A percentile compares a stretch with the other conserved stretches of the same genome.
These are phyloP conservation scores for Beverwykella pulmonaria DNA, from an alignment of 495 filamentous ascomycete genomes.

Conservation along the genomic window DNA sequence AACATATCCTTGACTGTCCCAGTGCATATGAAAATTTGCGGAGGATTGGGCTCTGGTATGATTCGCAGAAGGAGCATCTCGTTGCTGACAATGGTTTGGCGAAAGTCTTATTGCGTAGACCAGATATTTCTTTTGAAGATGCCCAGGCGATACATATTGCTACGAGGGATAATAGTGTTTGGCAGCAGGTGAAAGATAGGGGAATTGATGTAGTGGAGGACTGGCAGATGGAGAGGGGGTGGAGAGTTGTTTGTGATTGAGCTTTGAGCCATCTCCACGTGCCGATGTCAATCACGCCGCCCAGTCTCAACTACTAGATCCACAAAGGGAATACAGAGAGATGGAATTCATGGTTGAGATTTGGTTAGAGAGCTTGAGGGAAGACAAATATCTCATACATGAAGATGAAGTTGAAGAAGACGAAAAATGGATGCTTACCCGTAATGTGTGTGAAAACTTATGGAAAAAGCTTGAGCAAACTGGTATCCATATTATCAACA, in stretches of 20 bases:
- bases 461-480: too few relatives aligned
- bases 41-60: background rate
- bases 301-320: too few relatives aligned
- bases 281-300: too few relatives aligned
- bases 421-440: too few relatives aligned
- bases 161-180: background rate
- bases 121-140: background rate
- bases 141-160: background rate
- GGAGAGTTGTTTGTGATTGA: background rate
- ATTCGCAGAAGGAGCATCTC: background rate
- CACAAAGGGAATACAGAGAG: too few relatives aligned
- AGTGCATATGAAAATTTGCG: background rate
- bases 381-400: too few relatives aligned
- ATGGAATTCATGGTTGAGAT: too few relatives aligned
- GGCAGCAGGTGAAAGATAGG: background rate
- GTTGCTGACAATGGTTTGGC: background rate
- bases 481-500: too few relatives aligned
- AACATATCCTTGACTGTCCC: background rate
- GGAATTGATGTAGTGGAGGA: background rate
- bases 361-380: too few relatives aligned
- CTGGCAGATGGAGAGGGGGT: background rate
- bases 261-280: too few relatives aligned
- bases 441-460: too few relatives aligned
- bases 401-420: too few relatives aligned
- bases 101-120: background rate